These are phyloP conservation scores for Rhodotorula sp. DNA, from an alignment of 1,284 basidiomycete species.

Conservation along the genomic window DNA sequence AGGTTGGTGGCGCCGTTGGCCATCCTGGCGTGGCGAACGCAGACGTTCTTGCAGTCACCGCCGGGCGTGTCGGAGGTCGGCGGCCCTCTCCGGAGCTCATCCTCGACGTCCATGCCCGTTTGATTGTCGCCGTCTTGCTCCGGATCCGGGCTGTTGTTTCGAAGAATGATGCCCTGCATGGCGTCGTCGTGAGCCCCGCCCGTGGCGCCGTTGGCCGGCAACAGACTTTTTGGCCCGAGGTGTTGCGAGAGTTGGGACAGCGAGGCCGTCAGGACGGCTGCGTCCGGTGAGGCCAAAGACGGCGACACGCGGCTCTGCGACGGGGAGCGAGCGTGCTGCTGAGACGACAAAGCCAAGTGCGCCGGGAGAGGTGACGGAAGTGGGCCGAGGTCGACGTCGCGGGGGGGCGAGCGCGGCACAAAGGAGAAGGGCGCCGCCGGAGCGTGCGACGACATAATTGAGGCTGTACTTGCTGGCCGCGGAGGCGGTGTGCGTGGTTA, in stretches of 20 bases:
- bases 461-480: not conserved
- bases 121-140: not conserved
- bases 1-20: conserved; percentile 92
- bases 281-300: conserved; percentile 26
- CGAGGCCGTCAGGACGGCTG: conserved; percentile 24
- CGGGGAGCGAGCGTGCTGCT: conserved; percentile 8
- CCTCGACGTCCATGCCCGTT: conserved; percentile 29
- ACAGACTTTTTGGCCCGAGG: conserved; percentile 15
- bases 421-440: conserved; percentile 28
- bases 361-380: not conserved
- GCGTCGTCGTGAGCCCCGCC: conserved; percentile 4
- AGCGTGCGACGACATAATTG: not conserved
- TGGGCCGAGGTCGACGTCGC: conserved; percentile 1
- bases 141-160: conserved; percentile 1
- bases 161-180: conserved; percentile 6
- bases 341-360: conserved; percentile 9
- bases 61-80: conserved; percentile 39
- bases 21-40: conserved; percentile 91
- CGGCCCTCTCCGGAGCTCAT: conserved; percentile 36
- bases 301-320: conserved; percentile 32
- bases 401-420: conserved; percentile 30
- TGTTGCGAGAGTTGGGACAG: conserved; percentile 28
- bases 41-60: conserved; percentile 66
- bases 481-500: not conserved
- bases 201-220: not conserved